Conservation (phyloP, 2,329 filamentous ascomycete species). For the Dactylellina drechsleri region DNA sequence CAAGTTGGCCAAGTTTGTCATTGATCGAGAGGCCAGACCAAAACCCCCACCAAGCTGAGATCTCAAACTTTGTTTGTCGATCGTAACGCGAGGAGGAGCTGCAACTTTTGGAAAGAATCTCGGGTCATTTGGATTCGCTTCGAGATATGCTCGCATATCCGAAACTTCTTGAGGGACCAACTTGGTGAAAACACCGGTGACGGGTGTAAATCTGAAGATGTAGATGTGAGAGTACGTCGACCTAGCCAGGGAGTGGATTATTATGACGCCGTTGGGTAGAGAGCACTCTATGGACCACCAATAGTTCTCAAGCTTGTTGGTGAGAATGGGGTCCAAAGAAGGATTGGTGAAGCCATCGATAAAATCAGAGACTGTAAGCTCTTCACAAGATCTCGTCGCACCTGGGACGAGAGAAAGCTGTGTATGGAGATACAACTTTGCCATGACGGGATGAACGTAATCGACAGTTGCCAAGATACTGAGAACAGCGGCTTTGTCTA, state of each 20-base stretch:
- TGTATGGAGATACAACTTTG: constrained; percentile 41
- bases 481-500: constrained; percentile 35
- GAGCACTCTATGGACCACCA: constrained; percentile 51
- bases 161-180: constrained; percentile 37
- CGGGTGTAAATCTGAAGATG: constrained; percentile 46
- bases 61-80: constrained; percentile 14
- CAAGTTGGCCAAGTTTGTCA: constrained; percentile 40
- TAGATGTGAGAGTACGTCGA: constrained; percentile 40
- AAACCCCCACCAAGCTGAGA: constrained; percentile 11
- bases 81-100: neutral
- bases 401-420: constrained; percentile 12
- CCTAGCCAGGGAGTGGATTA: constrained; percentile 47
- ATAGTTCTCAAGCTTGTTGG: constrained; percentile 19
- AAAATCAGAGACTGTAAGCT: constrained; percentile 20
- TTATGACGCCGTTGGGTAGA: constrained; percentile 44
- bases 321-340: constrained; percentile 20
- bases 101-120: constrained; percentile 22
- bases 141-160: constrained; percentile 35
- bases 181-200: constrained; percentile 47
- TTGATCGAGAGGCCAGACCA: constrained; percentile 28
- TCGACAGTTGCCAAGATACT: constrained; percentile 33
- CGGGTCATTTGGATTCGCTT: constrained; percentile 13
- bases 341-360: constrained; percentile 41
- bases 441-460: constrained; percentile 15
- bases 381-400: constrained; percentile 20